Percentiles rank a stretch among this genome's conserved stretches.
These are phyloP conservation scores for Cutaneotrichosporon cutaneum DNA, from an alignment of 1,284 basidiomycete genomes.

Conservation along the genomic window DNA sequence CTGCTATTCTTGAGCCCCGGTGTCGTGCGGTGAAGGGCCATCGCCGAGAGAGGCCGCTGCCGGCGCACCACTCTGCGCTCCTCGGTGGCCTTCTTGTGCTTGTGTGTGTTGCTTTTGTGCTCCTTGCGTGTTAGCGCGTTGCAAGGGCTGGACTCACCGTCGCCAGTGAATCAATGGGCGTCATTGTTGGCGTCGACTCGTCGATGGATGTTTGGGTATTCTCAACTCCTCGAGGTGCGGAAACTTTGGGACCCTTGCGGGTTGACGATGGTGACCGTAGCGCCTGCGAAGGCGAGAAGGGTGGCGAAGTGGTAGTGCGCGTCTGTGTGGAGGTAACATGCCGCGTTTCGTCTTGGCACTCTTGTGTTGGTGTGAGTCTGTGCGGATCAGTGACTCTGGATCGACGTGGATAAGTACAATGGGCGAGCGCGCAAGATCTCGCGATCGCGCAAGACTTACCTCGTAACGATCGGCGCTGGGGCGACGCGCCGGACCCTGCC, in stretches of 20 bases:
- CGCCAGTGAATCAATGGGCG: background rate
- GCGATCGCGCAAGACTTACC: background rate
- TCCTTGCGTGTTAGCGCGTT: background rate
- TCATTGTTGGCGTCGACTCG: background rate
- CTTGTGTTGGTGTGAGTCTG: background rate
- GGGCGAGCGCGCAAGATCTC: background rate
- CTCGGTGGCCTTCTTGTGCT: background rate
- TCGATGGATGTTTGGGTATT: background rate
- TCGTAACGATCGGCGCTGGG: background rate
- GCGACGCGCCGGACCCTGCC: background rate
- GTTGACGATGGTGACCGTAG: background rate
- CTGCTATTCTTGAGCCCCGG: background rate
- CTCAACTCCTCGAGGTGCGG: background rate
- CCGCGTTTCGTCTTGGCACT: background rate
- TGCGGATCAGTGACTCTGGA: background rate
- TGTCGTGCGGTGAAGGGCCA: background rate
- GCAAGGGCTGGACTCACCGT: background rate
- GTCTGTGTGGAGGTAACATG: background rate
- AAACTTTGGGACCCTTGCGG: background rate
- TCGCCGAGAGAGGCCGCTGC: background rate
- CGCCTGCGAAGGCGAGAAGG: background rate
- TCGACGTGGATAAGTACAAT: background rate
- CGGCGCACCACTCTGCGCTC: background rate
- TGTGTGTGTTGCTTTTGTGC: background rate
- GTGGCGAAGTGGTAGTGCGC: background rate